Percentiles rank a stretch among this genome's conserved stretches.
These are phyloP conservation scores for Geopyxis carbonaria DNA, from an alignment of 495 filamentous ascomycete genomes.

Conservation along the genomic window DNA sequence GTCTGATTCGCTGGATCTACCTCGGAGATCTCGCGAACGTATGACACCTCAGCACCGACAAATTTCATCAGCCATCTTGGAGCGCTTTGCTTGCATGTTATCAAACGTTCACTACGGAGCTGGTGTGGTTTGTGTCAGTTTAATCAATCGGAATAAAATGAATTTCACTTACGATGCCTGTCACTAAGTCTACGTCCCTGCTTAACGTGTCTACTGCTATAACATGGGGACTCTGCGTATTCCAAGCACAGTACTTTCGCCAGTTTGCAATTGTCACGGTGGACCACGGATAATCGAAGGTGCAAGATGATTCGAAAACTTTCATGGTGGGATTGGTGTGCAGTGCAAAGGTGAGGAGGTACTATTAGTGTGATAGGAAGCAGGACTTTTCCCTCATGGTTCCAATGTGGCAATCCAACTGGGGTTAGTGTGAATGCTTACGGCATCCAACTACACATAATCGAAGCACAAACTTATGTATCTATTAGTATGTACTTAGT, in stretches of 20 bases:
- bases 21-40: constrained; percentile 88
- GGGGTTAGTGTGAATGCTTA: no score
- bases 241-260: constrained; percentile 98
- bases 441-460: no score
- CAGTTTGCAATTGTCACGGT: constrained; percentile 99
- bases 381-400: no score
- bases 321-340: constrained; percentile 45
- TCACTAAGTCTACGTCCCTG: constrained; percentile 57
- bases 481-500: no score
- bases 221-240: constrained; percentile 85
- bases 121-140: constrained; percentile 21
- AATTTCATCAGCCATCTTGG: constrained; percentile 72
- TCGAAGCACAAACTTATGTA: no score
- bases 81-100: constrained; percentile 78
- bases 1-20: constrained; percentile 66
- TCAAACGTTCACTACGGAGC: constrained; percentile 90
- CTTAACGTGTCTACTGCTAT: constrained; percentile 84
- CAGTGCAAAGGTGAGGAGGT: no score
- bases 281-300: constrained; percentile 94
- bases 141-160: constrained; percentile 2
- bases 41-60: constrained; percentile 57
- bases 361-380: no score
- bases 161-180: constrained; percentile 54
- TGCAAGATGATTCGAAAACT: constrained; percentile 74
- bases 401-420: no score